phyloP scores from a whole-genome alignment of 2,329 filamentous ascomycete genomes.

The Dothidotthia symphoricarpi region DNA sequence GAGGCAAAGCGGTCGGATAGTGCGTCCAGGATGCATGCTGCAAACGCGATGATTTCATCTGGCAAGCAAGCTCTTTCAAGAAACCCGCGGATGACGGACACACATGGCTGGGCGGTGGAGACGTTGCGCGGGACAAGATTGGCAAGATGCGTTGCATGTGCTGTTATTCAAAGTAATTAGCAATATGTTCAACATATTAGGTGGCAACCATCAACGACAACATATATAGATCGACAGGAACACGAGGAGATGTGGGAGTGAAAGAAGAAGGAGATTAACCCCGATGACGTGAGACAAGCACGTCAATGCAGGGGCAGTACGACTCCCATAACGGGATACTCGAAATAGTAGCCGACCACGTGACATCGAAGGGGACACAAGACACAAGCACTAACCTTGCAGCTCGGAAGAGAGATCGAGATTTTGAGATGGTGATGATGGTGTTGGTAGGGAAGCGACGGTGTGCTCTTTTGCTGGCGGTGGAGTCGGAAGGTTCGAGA shows the following conservation, averaged over 20 bases:
- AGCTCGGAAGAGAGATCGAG: constrained; percentile 20
- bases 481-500: constrained; percentile 43
- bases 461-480: constrained; percentile 34
- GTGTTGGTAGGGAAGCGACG: constrained; percentile 7
- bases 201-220: constrained; percentile 9
- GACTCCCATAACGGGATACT: too few relatives aligned
- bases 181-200: constrained; percentile 11
- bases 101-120: constrained; percentile 28
- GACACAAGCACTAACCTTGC: constrained; percentile 27
- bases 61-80: constrained; percentile 35
- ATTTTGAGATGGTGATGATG: constrained; percentile 9
- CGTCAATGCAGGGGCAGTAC: constrained; percentile 14
- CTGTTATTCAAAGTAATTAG: constrained; percentile 32
- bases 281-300: constrained; percentile 11
- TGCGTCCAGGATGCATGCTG: constrained; percentile 41
- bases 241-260: constrained; percentile 9
- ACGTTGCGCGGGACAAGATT: constrained; percentile 39
- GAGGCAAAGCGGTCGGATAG: constrained; percentile 35
- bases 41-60: constrained; percentile 38
- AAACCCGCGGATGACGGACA: constrained; percentile 27
- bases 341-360: constrained; percentile 14
- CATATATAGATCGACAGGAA: constrained; percentile 23
- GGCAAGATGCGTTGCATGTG: constrained; percentile 36
- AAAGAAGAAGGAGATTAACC: constrained; percentile 10
- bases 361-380: constrained; percentile 13